Evolutionary conservation across 2,329 filamentous ascomycete genomes (phyloP).

Genomic region (Sclerotinia sclerotiorum): DNA sequence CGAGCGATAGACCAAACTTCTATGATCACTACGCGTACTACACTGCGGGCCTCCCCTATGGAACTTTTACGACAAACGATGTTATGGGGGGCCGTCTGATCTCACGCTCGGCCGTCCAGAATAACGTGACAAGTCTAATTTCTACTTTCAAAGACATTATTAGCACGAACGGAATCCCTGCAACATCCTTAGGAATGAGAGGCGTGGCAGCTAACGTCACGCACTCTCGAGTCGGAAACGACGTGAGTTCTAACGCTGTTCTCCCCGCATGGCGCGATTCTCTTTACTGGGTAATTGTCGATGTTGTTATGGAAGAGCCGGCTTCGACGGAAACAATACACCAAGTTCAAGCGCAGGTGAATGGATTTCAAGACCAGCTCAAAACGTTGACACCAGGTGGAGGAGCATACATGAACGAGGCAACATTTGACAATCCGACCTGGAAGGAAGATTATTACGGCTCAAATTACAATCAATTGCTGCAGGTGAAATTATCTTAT

Average conservation of each 20-base stretch:
- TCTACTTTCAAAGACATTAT: neutral
- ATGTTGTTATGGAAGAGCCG: neutral
- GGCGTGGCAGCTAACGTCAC: neutral
- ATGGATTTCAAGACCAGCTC: neutral
- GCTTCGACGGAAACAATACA: neutral
- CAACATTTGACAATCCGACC: neutral
- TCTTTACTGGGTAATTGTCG: neutral
- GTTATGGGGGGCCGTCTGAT: neutral
- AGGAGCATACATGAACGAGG: neutral
- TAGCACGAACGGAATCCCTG: neutral
- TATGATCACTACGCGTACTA: slow-evolving; percentile 4
- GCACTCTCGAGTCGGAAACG: neutral
- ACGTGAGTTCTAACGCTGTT: neutral
- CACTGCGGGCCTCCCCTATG: neutral
- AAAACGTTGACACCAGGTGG: neutral
- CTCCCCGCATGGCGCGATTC: slow-evolving; percentile 1
- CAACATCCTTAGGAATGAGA: neutral
- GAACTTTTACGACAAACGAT: neutral
- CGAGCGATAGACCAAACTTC: neutral
- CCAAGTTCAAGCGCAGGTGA: neutral
- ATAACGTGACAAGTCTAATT: neutral
- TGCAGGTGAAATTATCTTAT: neutral
- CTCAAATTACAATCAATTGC: neutral
- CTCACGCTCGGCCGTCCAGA: neutral
- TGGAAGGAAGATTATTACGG: neutral